A percentile compares a stretch with the other conserved stretches of the same genome.
phyloP scores from a whole-genome alignment of 164 flowering plant species.

The Nymphaea colorata region DNA sequence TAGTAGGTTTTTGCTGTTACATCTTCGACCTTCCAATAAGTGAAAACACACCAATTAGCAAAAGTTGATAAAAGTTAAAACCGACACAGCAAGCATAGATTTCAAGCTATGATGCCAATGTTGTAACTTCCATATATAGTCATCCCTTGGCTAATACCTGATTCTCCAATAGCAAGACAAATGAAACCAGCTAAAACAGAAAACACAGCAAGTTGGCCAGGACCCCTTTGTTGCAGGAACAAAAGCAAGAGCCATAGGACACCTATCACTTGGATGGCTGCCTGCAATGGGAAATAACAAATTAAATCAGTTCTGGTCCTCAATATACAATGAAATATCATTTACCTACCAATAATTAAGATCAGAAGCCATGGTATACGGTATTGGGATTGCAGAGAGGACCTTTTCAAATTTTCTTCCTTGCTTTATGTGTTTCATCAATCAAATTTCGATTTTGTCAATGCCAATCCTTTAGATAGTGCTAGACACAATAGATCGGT shows the following conservation, averaged over 20 bases:
- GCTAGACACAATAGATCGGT: too few species aligned
- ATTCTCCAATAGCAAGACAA: constrained; percentile 45
- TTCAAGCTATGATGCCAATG: not conserved
- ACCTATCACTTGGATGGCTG: constrained; percentile 24
- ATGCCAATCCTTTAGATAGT: too few species aligned
- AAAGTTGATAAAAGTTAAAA: not conserved
- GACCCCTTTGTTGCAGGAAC: constrained; percentile 11
- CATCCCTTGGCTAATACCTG: constrained; percentile 25
- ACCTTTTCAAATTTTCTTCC: too few species aligned
- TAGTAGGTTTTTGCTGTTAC: constrained; percentile 37
- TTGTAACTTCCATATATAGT: not conserved
- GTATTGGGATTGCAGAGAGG: too few species aligned
- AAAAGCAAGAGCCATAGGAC: constrained; percentile 12
- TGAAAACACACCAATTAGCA: not conserved
- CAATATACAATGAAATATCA: not conserved
- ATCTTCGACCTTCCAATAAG: constrained; percentile 45
- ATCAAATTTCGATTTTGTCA: too few species aligned
- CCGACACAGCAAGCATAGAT: not conserved
- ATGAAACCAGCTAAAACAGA: constrained; percentile 21
- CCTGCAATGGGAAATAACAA: constrained; percentile 22
- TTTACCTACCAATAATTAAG: too few species aligned
- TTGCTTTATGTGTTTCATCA: too few species aligned
- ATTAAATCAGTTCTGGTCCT: not conserved
- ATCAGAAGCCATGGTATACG: not conserved
- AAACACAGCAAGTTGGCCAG: constrained; percentile 19